Evolutionary conservation across 2,329 filamentous ascomycete genomes (phyloP), one percentile per base, ranked within the genome.

Genomic region (Aspergillus felis): DNA sequence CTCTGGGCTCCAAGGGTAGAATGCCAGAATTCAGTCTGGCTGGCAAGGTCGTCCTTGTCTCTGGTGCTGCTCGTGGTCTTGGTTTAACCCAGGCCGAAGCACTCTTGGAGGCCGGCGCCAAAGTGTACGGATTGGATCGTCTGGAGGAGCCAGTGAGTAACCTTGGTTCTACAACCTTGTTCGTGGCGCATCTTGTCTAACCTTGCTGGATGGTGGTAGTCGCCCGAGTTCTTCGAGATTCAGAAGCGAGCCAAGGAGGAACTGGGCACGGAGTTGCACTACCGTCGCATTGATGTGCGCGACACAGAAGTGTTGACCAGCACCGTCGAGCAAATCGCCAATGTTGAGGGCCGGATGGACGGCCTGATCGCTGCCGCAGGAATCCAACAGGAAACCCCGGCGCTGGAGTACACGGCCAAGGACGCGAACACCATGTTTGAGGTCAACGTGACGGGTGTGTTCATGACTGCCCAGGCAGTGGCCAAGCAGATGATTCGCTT

Each of bases 251-350:
- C 89, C 42, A 76, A 77, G 35, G 76, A 82, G 49, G 84, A 88
- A 68, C 80, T 91, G n/a, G 84, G 81, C 63, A 87, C 86, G 1
- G 83, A 82, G 50, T 75, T 94, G 47, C 81, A 86, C 54, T 96
- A 95, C 78, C 86, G 88, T 68, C 85, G 87, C 63, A 84, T 92
- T 58, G 92, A 96, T 69, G 90, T 96, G 20, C 85, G 90, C 29
- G 86, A 94, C 68, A 86, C 87, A 24, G 78, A 81, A 4, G 74
- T 80, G 42, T 81, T 96, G 49, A 87, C 92, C 71, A 79, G 78
- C 46, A 82, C 89, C 53, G 80, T 95, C 50, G 79, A 82, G 62
- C 79, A 78, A 10, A 94, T 96, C 62, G 90, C 86, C 17, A 79
- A 85, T 52, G 76, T 83, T 58, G 84, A 91, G 62, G 88, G 88